Evolutionary conservation across 768 basidiomycete genomes (phyloP).

Genomic region (Suillus plorans): DNA sequence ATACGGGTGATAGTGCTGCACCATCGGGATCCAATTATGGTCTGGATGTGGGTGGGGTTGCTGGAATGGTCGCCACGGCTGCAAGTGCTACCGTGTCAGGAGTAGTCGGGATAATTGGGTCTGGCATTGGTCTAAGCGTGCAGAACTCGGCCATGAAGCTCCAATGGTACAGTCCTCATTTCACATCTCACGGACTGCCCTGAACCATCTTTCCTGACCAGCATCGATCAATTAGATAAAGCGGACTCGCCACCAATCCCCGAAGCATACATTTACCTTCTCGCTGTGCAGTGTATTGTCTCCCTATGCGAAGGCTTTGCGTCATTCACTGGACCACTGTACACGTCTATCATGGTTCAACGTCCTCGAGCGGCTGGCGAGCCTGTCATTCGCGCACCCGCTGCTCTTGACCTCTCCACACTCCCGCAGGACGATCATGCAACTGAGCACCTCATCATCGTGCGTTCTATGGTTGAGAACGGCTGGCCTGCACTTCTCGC

Average conservation of each 20-base stretch:
- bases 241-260: constrained; percentile 93
- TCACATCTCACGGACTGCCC: not conserved
- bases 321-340: constrained; percentile 71
- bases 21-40: constrained; percentile 42
- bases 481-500: constrained; percentile 95
- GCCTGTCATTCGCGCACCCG: constrained; percentile 66
- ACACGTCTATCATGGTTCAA: constrained; percentile 68
- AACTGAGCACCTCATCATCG: constrained; percentile 58
- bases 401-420: constrained; percentile 61
- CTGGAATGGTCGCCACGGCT: constrained; percentile 81
- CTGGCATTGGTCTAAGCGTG: constrained; percentile 67
- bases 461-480: constrained; percentile 77
- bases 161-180: constrained; percentile 65
- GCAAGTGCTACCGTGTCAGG: constrained; percentile 83
- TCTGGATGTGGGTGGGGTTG: constrained; percentile 64
- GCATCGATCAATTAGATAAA: constrained; percentile 98
- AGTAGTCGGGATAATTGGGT: constrained; percentile 83
- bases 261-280: constrained; percentile 89
- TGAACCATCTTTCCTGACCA: constrained; percentile 29
- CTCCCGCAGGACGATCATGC: constrained; percentile 54
- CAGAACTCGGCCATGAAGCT: constrained; percentile 82
- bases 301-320: constrained; percentile 87
- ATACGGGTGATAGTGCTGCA: constrained; percentile 22
- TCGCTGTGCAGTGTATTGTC: constrained; percentile 85
- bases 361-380: constrained; percentile 62